Base-by-base conservation (phyloP, 257 asterid genomes). In the Penstemon davidsonii region DNA sequence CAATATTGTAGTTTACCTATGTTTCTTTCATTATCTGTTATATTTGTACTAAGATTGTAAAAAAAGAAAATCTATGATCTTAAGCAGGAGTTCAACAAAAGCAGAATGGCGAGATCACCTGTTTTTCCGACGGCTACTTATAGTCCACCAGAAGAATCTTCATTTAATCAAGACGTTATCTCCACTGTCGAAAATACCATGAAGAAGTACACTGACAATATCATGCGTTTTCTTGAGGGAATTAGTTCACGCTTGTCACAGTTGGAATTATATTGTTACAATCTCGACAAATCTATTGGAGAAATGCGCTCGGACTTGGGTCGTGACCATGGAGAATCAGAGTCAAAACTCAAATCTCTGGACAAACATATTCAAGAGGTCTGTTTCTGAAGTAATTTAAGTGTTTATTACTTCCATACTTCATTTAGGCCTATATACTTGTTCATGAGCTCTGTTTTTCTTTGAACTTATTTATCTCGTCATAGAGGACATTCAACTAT, bases 141-240 rank as follows among this genome's bases (percentile, higher is more conserved):
- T 59, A 75, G 82, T 68, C 90, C 92, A 3, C 96, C 98, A 4
- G 96, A 92, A 73, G 97, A 85, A 71, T 76, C 95, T 76, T 81
- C 90, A 10, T 82, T 76, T 62, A 84, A 85, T 68, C 96, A 88
- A 78, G 94, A 83, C 64, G 84, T 90, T 73, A 69, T 84, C 53
- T 63, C 76, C 18, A 73, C 87, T 66, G 91, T 94, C 11, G 97
- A 94, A 64, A 83, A 67, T 79, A 79, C 85, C 72, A 78, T 94
- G 95, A 94, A 91, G 84, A 91, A 94, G 81, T 73, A 94, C 74
- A 69, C 96, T 0, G 97, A 94, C 82, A 88, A 94, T 75, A 68
- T 94, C 79, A 80, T 94, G 96, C 95, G 96, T 50, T 94, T 94
- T 71, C 92, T 94, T 25, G 99, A 91, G 82, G 97, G 99, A 58